Evolutionary conservation across 2,329 filamentous ascomycete species (phyloP).

Genomic region (Pyricularia sp.): DNA sequence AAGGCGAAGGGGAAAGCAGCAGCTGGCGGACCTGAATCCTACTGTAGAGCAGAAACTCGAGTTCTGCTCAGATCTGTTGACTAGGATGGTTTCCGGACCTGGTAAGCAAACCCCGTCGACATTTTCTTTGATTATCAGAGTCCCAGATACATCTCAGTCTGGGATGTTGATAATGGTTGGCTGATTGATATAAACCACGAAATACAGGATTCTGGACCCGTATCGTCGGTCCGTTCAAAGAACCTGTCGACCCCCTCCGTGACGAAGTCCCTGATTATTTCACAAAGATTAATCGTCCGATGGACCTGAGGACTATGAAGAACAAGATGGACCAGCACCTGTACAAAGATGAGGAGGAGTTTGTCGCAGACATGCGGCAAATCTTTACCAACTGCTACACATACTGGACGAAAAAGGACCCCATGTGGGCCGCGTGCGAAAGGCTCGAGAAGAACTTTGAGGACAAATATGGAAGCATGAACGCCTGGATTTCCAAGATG

Average conservation of each 20-base stretch:
- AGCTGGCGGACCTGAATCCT: conserved; percentile 20
- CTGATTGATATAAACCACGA: background rate
- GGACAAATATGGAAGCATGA: conserved; percentile 41
- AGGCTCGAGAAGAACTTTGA: conserved; percentile 44
- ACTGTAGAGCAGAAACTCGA: conserved; percentile 37
- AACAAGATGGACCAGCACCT: conserved; percentile 45
- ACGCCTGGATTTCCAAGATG: conserved; percentile 50
- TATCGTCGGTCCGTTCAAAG: conserved; percentile 52
- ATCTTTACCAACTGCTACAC: conserved; percentile 56
- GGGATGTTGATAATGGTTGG: background rate
- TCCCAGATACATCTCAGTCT: background rate
- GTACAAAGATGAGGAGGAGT: conserved; percentile 44
- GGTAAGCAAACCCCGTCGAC: conserved; percentile 26
- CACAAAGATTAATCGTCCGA: conserved; percentile 49
- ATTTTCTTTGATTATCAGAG: background rate
- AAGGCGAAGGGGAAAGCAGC: conserved; percentile 20
- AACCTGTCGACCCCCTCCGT: conserved; percentile 43
- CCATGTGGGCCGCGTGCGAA: conserved; percentile 45
- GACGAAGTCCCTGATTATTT: conserved; percentile 55
- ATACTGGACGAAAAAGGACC: conserved; percentile 49
- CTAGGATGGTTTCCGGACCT: conserved; percentile 52
- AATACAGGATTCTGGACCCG: conserved; percentile 53
- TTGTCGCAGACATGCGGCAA: conserved; percentile 47
- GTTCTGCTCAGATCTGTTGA: conserved; percentile 49
- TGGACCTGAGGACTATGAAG: conserved; percentile 54